Evolutionary conservation across 2,329 filamentous ascomycete genomes (phyloP), one percentile per base, ranked within the genome.

Genomic region (Arthroderma sp.): DNA sequence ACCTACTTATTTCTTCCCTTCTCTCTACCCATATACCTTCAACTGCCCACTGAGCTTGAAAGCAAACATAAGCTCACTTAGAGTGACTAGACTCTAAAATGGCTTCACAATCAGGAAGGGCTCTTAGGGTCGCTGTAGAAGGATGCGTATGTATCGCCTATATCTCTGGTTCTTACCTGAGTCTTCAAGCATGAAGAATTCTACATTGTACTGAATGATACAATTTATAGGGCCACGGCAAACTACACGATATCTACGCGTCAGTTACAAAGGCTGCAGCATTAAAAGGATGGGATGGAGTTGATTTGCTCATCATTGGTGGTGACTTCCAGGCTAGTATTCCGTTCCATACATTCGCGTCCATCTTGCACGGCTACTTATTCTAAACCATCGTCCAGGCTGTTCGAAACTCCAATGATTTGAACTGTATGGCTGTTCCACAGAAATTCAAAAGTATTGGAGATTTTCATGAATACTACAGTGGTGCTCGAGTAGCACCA

Each of bases 391-490:
- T 44, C 40, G n/a, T 52, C 29, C 50, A 87, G 81, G 81, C 91
- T 36, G 80, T 88, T 33, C 85, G 91, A 54, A 96, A 96, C 69
- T 80, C 85, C 6, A 74, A 80, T 51, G 91, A 98, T 61, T 72
- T 96, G 51, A 83, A 81, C 49, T 81, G 86, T 61, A 93, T 96
- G 74, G 83, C 87, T 4, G 87, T 93, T 55, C 89, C 91, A 0
- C 67, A 73, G 48, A 96, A 94, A 62, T 98, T 87, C 65, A 85
- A 85, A 50, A 70, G 77, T 37, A 80, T 98, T 56, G 86, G 85
- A 32, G 91, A 98, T 61, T 98, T 96, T 55, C 85, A 89, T 56
- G 79, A 86, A 50, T 98, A 96, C 70, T 98, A 98, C 63, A 83
- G 80, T 43, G 91, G 91, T 39, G 62, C 68, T 11, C 77, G 78